A percentile compares a stretch with the other conserved stretches of the same genome.
These are phyloP conservation scores for Periconia sp. DNA, from an alignment of 2,329 filamentous ascomycete genomes.

Conservation along the genomic window DNA sequence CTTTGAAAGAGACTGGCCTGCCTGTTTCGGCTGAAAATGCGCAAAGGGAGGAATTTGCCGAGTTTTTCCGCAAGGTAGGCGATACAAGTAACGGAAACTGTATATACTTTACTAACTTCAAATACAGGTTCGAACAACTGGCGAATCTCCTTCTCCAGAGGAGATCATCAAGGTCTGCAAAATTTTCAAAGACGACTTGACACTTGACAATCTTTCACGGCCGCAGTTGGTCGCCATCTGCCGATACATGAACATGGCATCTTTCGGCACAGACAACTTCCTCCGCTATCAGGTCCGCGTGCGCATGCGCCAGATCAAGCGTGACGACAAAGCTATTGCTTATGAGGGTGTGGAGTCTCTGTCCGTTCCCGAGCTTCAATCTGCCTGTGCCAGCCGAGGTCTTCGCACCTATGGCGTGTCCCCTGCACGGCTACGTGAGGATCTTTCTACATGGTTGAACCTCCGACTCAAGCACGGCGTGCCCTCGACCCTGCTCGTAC, in stretches of 20 bases:
- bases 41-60: conserved; percentile 89
- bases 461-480: conserved; percentile 90
- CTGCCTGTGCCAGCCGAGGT: conserved; percentile 86
- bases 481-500: conserved; percentile 91
- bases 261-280: conserved; percentile 97
- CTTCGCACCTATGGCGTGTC: conserved; percentile 91
- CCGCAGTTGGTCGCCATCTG: conserved; percentile 97
- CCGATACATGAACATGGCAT: conserved; percentile 96
- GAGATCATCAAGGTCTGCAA: conserved; percentile 99
- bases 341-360: conserved; percentile 92
- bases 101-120: conserved; percentile 12
- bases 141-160: conserved; percentile 81
- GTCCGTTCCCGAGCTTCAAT: conserved; percentile 90
- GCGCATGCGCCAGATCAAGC: conserved; percentile 98
- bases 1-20: conserved; percentile 88
- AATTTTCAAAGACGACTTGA: conserved; percentile 97
- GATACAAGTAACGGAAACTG: not conserved
- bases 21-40: conserved; percentile 82
- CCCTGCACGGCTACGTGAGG: conserved; percentile 81
- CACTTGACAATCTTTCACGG: conserved; percentile 92
- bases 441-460: conserved; percentile 92
- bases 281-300: conserved; percentile 95
- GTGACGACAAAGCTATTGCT: conserved; percentile 90
- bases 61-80: conserved; percentile 91
- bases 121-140: conserved; percentile 66